Percentiles rank a stretch among this genome's conserved stretches.
Evolutionary conservation across 2,329 filamentous ascomycete species (phyloP).

Genomic region (Epichloe coenophiala): DNA sequence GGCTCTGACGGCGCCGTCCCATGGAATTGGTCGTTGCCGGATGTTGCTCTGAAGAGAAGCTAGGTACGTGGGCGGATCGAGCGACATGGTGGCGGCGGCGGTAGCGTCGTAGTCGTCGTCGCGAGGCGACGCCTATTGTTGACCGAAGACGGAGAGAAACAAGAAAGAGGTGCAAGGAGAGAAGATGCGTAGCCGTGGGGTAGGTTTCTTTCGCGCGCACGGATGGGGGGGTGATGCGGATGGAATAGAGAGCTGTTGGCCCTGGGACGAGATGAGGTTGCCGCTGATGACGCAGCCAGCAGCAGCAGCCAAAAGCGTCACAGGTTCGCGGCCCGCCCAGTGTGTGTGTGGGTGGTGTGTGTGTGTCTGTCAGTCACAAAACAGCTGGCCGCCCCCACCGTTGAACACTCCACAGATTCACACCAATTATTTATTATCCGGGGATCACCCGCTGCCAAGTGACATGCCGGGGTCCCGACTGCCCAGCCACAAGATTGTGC

Average conservation of each 20-base stretch:
- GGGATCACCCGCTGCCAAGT: not conserved
- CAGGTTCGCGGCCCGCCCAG: not conserved
- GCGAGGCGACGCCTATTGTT: slow-evolving; percentile 6
- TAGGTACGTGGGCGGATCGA: slow-evolving; percentile 80
- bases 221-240: not conserved
- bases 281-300: slow-evolving; percentile 1
- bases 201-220: not conserved
- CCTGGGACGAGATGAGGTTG: slow-evolving; percentile 4
- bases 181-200: not conserved
- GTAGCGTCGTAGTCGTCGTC: slow-evolving; percentile 2
- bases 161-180: not conserved
- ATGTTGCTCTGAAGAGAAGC: slow-evolving; percentile 91
- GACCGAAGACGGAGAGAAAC: not conserved
- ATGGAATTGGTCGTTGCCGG: slow-evolving; percentile 86
- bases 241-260: not conserved
- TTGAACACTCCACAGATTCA: not conserved
- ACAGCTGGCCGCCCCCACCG: not conserved
- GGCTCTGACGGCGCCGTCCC: slow-evolving; percentile 90
- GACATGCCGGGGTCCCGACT: not conserved
- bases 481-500: too few relatives aligned
- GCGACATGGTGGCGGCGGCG: slow-evolving; percentile 50
- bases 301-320: slow-evolving; percentile 4
- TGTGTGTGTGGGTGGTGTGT: too few relatives aligned
- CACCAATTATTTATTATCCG: not conserved
- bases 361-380: too few relatives aligned